Evolutionary conservation across 208 protist genomes (phyloP).

Genomic region (Trypanosoma cruzi): DNA sequence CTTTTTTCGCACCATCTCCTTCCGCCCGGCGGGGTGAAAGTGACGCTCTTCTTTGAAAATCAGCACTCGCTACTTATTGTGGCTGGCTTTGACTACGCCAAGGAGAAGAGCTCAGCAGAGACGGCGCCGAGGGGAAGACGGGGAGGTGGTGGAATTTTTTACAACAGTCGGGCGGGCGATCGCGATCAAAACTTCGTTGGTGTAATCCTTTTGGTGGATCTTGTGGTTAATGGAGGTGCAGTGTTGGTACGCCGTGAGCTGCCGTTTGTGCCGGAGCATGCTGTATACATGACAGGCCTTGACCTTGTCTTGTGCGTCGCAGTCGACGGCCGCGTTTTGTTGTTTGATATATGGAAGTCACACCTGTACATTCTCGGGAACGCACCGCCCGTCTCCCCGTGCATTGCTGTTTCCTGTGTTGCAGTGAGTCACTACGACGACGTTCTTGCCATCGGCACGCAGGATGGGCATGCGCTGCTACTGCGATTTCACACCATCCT

Average conservation of each 20-base stretch:
- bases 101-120: conserved; percentile 9
- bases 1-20: conserved; percentile 51
- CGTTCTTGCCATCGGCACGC: conserved; percentile 75
- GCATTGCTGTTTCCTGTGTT: conserved; percentile 43
- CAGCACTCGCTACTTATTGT: conserved; percentile 62
- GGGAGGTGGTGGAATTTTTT: not conserved
- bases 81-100: conserved; percentile 54
- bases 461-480: conserved; percentile 55
- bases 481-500: conserved; percentile 31
- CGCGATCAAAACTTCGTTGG: conserved; percentile 12
- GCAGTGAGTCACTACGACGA: conserved; percentile 69
- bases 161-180: not conserved
- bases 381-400: not conserved
- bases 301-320: conserved; percentile 72
- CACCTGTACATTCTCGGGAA: conserved; percentile 27
- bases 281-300: conserved; percentile 54
- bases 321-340: conserved; percentile 47
- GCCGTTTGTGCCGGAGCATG: conserved; percentile 74
- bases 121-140: not conserved
- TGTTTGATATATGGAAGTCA: conserved; percentile 60
- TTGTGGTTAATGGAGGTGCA: conserved; percentile 30
- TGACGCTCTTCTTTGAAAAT: conserved; percentile 67
- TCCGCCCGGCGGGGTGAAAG: conserved; percentile 41
- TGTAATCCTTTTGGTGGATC: conserved; percentile 39
- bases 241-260: conserved; percentile 57